These are phyloP conservation scores for Uronychia binucleata DNA, from an alignment of 73 alveolate genomes.

Conservation along the genomic window DNA sequence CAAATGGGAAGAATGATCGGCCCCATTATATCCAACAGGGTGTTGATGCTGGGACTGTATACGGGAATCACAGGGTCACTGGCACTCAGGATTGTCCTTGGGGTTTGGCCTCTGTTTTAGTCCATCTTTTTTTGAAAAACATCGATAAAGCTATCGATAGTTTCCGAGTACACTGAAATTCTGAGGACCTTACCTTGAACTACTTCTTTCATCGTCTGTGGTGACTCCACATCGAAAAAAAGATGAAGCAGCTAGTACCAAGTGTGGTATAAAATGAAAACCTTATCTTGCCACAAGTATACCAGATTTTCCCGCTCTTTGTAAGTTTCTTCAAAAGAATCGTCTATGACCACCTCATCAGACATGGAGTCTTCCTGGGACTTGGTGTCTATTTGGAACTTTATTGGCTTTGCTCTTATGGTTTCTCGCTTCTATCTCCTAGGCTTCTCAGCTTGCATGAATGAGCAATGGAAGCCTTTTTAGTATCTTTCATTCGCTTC, in stretches of 20 bases:
- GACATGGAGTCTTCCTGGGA: too few relatives aligned
- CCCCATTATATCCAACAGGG: not conserved
- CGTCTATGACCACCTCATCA: too few relatives aligned
- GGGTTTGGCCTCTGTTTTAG: too few relatives aligned
- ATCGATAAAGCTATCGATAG: not conserved
- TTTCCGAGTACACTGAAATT: not conserved
- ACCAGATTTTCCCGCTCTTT: not conserved
- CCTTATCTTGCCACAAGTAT: not conserved
- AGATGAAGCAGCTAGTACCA: not conserved
- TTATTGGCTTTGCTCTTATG: not conserved
- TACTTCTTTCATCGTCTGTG: not conserved
- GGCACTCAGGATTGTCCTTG: not conserved
- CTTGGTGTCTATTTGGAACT: too few relatives aligned
- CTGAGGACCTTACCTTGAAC: not conserved
- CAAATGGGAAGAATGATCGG: not conserved
- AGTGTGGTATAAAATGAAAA: not conserved
- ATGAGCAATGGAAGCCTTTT: not conserved
- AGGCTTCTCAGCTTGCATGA: not conserved
- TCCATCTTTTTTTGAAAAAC: too few relatives aligned
- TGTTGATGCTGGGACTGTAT: not conserved
- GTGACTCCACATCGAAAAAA: not conserved
- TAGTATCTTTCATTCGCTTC: not conserved
- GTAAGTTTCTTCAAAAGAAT: not conserved
- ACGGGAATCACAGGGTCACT: not conserved
- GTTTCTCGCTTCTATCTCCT: not conserved